Conservation (phyloP, 2,329 filamentous ascomycete species). For the Hypoxylon sp. region DNA sequence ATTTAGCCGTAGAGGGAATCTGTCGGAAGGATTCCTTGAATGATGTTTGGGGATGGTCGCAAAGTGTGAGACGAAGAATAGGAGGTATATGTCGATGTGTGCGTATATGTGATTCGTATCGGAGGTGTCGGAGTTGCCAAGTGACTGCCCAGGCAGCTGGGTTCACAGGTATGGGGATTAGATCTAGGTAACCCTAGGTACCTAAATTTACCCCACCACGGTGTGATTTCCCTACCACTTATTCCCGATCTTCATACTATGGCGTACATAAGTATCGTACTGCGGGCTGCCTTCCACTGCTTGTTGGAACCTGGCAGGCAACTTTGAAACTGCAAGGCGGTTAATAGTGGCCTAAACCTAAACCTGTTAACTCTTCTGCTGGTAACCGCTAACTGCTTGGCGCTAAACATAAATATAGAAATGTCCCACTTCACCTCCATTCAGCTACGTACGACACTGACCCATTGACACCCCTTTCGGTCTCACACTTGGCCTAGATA, state of each 20-base stretch:
- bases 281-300: not conserved
- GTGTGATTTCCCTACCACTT: not conserved
- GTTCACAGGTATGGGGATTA: not conserved
- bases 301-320: not conserved
- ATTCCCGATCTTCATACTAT: not conserved
- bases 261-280: not conserved
- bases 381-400: conserved; percentile 3
- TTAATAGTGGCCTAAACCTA: not conserved
- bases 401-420: conserved; percentile 4
- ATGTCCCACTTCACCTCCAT: not conserved
- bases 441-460: not conserved
- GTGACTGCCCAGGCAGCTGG: not conserved
- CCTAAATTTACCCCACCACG: not conserved
- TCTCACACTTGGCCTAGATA: not conserved
- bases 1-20: not conserved
- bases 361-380: not conserved
- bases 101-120: too few relatives aligned
- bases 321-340: not conserved
- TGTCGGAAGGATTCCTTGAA: not conserved
- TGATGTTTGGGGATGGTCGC: conserved; percentile 7
- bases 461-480: not conserved
- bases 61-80: conserved; percentile 1
- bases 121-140: too few relatives aligned
- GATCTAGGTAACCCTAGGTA: not conserved
- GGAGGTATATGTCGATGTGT: not conserved